Conservation (phyloP, 176 grass and related monocot species). For the Eremochloa ophiuroides region DNA sequence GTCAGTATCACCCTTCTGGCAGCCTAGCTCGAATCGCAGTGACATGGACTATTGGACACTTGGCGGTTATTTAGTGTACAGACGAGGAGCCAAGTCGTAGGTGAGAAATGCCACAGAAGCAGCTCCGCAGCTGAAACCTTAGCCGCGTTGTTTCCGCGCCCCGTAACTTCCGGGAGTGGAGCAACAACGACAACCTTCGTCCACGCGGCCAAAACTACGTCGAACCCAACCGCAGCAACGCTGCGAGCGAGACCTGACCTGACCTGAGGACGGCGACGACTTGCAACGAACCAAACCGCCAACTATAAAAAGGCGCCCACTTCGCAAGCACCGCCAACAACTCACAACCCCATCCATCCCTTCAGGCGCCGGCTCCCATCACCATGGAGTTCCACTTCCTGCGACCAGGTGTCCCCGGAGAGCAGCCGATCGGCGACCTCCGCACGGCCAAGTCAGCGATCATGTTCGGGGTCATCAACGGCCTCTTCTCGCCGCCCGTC, state of each 20-base stretch:
- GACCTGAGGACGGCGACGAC: not conserved
- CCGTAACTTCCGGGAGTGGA: not conserved
- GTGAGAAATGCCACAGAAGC: not conserved
- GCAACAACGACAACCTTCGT: not conserved
- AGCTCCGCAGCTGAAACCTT: too few species aligned
- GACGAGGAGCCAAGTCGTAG: not conserved
- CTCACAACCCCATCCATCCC: too few species aligned
- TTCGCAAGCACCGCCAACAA: not conserved
- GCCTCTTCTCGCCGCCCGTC: constrained; percentile 9
- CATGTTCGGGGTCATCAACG: constrained; percentile 4
- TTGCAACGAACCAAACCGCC: not conserved
- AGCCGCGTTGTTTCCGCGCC: not conserved
- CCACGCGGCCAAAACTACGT: not conserved
- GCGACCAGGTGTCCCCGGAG: not conserved
- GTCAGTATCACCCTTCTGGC: not conserved
- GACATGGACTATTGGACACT: not conserved
- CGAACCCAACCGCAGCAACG: not conserved
- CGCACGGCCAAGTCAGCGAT: not conserved
- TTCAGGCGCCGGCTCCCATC: too few species aligned
- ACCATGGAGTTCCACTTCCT: not conserved
- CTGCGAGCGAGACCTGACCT: not conserved
- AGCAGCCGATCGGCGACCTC: not conserved
- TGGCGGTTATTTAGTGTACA: not conserved
- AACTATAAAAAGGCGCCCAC: not conserved
- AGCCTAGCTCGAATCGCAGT: not conserved